Evolutionary conservation across 2,329 filamentous ascomycete species (phyloP), one percentile per base, ranked within the genome.

Genomic region (Sporothrix sp.): DNA sequence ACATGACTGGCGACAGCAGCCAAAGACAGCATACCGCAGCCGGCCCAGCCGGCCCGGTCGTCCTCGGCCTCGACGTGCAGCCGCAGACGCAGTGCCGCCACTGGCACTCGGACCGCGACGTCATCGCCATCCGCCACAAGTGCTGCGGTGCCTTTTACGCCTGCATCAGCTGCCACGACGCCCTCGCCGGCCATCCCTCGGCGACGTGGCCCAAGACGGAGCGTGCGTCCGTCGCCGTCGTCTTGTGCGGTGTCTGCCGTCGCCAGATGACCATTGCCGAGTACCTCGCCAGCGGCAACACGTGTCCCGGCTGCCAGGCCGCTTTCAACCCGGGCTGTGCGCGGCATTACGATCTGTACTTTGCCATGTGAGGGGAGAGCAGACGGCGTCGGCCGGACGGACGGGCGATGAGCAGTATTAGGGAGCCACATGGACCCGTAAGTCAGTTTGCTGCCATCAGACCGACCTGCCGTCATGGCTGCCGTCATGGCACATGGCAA

Each of bases 141-240:
- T 54, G 52, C 52, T 54, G 52, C 9, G 52, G 52, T 13, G 6
- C 37, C 14, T 54, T 20, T 23, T 54, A 48, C 23, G 52, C 52
- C 39, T 54, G 52, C 49, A 54, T 54, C 40, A 54, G 52, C 49
- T 54, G 52, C 35, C 52, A 54, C 30, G 40, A 52, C 2, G 52
- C 48, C 3, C 23, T 51, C 8, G 48, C 49, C 21, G 20, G 28
- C 9, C 52, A 54, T 21, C 21, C 27, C 2, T 9, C 48, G 11
- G 13, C n/a, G 2, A 28, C 44, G n/a, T 54, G 52, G 52, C 39
- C 40, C 28, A 46, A 49, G 25, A 8, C 44, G 1, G 49, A 54
- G 23, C 44, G 45, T 7, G 35, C 36, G 4, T 23, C 38, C 2
- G 18, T 3, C 1, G 30, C 30, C 3, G 52, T 50, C 6, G 40